These are phyloP conservation scores for Poteriospumella lacustris DNA, from an alignment of 108 stramenopile species.

Conservation along the genomic window DNA sequence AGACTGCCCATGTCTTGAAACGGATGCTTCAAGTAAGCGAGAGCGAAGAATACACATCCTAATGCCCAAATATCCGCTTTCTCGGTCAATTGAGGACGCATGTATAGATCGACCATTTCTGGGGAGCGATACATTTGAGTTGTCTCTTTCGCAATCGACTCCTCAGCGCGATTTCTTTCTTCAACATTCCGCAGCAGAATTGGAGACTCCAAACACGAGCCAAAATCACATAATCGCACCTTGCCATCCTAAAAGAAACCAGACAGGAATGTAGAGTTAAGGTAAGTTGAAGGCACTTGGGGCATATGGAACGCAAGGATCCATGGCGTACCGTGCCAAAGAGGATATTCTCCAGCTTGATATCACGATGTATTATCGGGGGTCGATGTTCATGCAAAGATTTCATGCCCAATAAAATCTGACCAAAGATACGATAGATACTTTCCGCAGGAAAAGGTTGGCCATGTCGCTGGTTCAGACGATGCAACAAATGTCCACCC, in stretches of 20 bases:
- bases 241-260: conserved; percentile 4
- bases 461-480: conserved; percentile 61
- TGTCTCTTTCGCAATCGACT: conserved; percentile 79
- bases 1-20: conserved; percentile 82
- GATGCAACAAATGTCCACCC: conserved; percentile 76
- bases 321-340: conserved; percentile 29
- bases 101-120: conserved; percentile 91
- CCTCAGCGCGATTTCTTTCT: conserved; percentile 69
- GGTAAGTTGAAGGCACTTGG: background rate
- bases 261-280: background rate
- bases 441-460: conserved; percentile 20
- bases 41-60: conserved; percentile 78
- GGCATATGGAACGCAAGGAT: background rate
- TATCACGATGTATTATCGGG: conserved; percentile 44
- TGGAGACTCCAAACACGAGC: conserved; percentile 72
- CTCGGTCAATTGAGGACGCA: conserved; percentile 68
- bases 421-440: conserved; percentile 29
- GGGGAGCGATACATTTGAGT: conserved; percentile 93
- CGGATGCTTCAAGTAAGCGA: conserved; percentile 75
- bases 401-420: conserved; percentile 50
- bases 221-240: conserved; percentile 75
- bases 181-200: conserved; percentile 66
- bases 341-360: conserved; percentile 68
- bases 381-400: conserved; percentile 41
- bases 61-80: conserved; percentile 89